phyloP scores from a whole-genome alignment of 202 grass and related monocot genomes.

The Cymbopogon flexuosus region DNA sequence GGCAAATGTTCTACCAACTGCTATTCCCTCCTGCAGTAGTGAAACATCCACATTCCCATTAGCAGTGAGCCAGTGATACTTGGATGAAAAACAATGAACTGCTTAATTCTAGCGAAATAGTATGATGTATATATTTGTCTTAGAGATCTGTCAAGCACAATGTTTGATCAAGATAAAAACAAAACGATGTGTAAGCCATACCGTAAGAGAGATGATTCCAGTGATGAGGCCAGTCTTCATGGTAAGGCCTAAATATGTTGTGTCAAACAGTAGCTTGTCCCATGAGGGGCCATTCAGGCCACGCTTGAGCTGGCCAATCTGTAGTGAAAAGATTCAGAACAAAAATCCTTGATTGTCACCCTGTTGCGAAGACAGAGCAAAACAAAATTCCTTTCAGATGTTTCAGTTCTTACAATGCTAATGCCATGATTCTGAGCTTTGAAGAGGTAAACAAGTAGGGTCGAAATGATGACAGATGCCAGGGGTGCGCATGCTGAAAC shows the following conservation, averaged over 20 bases:
- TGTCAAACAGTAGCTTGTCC: constrained; percentile 73
- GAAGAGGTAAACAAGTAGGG: constrained; percentile 78
- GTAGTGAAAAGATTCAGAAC: neutral
- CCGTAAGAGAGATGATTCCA: constrained; percentile 87
- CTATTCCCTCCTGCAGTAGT: constrained; percentile 68
- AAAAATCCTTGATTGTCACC: neutral
- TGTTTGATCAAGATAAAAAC: neutral
- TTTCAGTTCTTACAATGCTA: constrained; percentile 57
- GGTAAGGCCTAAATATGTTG: constrained; percentile 52
- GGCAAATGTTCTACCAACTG: constrained; percentile 93
- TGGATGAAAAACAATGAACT: neutral
- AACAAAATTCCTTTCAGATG: neutral
- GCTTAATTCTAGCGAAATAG: neutral
- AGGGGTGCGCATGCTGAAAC: constrained; percentile 79
- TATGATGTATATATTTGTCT: neutral
- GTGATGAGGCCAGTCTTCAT: constrained; percentile 83
- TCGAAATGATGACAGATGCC: constrained; percentile 73
- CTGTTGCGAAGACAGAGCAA: neutral
- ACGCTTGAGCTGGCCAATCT: constrained; percentile 84
- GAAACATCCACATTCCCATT: constrained; percentile 9
- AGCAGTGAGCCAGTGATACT: neutral
- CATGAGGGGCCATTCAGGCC: constrained; percentile 85
- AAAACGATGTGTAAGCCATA: constrained; percentile 24
- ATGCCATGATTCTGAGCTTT: constrained; percentile 85
- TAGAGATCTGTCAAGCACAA: neutral